A percentile compares a stretch with the other conserved stretches of the same genome.
Evolutionary conservation across 179 eudicot species (phyloP).

Genomic region (Drosera spatulata): DNA sequence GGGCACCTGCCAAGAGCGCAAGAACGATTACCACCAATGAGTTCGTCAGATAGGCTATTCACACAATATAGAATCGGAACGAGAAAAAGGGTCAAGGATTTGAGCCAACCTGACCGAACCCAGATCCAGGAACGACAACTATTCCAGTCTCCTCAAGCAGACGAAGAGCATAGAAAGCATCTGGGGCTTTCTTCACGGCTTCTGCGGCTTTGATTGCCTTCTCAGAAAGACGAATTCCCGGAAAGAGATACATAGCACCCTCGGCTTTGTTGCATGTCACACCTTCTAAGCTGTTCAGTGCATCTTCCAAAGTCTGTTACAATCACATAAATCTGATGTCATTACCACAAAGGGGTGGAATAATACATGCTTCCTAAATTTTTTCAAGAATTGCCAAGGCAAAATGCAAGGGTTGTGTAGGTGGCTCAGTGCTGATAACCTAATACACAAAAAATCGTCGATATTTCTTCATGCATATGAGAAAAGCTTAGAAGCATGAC

Average conservation of each 20-base stretch:
- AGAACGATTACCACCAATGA: background rate
- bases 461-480: too few relatives aligned
- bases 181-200: constrained; percentile 58
- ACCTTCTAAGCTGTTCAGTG: constrained; percentile 78
- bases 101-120: constrained; percentile 73
- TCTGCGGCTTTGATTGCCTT: constrained; percentile 87
- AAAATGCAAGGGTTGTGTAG: too few relatives aligned
- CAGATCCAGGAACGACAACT: constrained; percentile 87
- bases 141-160: constrained; percentile 91
- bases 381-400: too few relatives aligned
- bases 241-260: constrained; percentile 98
- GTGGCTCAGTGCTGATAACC: too few relatives aligned
- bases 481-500: too few relatives aligned
- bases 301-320: constrained; percentile 70
- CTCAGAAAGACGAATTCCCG: constrained; percentile 54
- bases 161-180: constrained; percentile 66
- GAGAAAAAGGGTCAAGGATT: background rate
- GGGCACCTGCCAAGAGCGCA: constrained; percentile 37
- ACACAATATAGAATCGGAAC: too few relatives aligned
- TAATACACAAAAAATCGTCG: too few relatives aligned
- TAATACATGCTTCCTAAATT: too few relatives aligned
- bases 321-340: background rate
- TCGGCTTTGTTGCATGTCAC: constrained; percentile 90
- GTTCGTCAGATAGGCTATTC: too few relatives aligned
- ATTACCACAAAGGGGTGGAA: background rate